Conservation (phyloP, 306 rosid species). For the Purshia tridentata region DNA sequence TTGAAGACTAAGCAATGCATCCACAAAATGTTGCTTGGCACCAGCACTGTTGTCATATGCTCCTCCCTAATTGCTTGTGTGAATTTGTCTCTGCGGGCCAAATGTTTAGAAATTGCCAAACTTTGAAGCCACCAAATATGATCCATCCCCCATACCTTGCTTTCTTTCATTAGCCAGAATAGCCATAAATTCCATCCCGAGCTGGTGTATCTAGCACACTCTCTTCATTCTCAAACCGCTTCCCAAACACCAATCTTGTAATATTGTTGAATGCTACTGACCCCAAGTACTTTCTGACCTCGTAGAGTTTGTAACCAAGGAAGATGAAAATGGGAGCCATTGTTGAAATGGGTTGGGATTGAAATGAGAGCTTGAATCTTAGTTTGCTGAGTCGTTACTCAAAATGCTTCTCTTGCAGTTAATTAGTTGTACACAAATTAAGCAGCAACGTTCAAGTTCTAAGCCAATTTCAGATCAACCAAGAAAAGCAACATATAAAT, state of each 20-base stretch:
- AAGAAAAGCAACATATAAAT: too few relatives aligned
- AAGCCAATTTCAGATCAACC: too few relatives aligned
- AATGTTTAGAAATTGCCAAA: slow-evolving; percentile 60
- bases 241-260: slow-evolving; percentile 76
- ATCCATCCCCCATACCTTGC: slow-evolving; percentile 33
- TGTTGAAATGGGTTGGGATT: neutral
- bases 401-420: slow-evolving; percentile 2
- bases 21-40: slow-evolving; percentile 72
- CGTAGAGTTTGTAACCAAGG: slow-evolving; percentile 38
- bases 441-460: too few relatives aligned
- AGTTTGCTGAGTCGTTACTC: neutral
- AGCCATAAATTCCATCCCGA: slow-evolving; percentile 69
- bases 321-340: slow-evolving; percentile 27
- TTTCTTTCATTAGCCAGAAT: slow-evolving; percentile 53
- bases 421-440: too few relatives aligned
- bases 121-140: slow-evolving; percentile 62
- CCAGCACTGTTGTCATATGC: slow-evolving; percentile 54
- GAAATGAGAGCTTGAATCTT: too few relatives aligned
- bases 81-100: slow-evolving; percentile 61
- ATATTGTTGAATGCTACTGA: slow-evolving; percentile 87
- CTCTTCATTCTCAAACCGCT: slow-evolving; percentile 73
- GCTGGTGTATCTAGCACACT: slow-evolving; percentile 63
- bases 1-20: slow-evolving; percentile 66
- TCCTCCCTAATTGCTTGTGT: slow-evolving; percentile 76
- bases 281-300: slow-evolving; percentile 57